Conservation (phyloP, 805 yeast species). For the Wickerhamomyces strasburgensis region DNA sequence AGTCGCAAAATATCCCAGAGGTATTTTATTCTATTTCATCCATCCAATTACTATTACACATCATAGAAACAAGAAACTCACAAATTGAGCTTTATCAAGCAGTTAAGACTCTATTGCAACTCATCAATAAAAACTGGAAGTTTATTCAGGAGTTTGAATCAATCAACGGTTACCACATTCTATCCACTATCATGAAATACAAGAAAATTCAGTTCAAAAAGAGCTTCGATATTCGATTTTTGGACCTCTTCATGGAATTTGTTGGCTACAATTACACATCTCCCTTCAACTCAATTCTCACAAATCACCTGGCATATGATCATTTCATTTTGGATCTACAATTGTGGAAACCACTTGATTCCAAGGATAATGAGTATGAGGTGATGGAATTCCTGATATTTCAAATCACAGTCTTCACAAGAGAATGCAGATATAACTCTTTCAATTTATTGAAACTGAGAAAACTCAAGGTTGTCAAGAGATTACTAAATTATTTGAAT, state of each 20-base stretch:
- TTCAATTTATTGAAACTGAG: conserved; percentile 50
- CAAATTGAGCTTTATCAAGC: conserved; percentile 29
- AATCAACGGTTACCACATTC: conserved; percentile 53
- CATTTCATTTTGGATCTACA: conserved; percentile 59
- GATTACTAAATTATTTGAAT: conserved; percentile 25
- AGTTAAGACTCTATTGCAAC: conserved; percentile 36
- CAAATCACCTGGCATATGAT: conserved; percentile 52
- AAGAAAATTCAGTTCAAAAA: conserved; percentile 30
- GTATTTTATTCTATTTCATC: conserved; percentile 43
- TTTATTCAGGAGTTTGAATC: conserved; percentile 53
- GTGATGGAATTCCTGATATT: conserved; percentile 48
- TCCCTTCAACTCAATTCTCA: conserved; percentile 52
- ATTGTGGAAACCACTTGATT: conserved; percentile 39
- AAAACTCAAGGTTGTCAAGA: conserved; percentile 43
- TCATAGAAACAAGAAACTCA: conserved; percentile 41
- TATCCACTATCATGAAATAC: conserved; percentile 47
- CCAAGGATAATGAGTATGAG: conserved; percentile 29
- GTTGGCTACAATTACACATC: conserved; percentile 51
- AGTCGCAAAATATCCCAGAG: conserved; percentile 11
- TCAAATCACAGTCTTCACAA: conserved; percentile 53
- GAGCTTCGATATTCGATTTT: conserved; percentile 35
- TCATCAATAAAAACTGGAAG: conserved; percentile 46
- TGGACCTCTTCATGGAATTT: conserved; percentile 44
- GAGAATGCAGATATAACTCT: conserved; percentile 43
- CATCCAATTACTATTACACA: conserved; percentile 37